phyloP scores from a whole-genome alignment of 1,284 basidiomycete species.

The Ustilago loliicola region DNA sequence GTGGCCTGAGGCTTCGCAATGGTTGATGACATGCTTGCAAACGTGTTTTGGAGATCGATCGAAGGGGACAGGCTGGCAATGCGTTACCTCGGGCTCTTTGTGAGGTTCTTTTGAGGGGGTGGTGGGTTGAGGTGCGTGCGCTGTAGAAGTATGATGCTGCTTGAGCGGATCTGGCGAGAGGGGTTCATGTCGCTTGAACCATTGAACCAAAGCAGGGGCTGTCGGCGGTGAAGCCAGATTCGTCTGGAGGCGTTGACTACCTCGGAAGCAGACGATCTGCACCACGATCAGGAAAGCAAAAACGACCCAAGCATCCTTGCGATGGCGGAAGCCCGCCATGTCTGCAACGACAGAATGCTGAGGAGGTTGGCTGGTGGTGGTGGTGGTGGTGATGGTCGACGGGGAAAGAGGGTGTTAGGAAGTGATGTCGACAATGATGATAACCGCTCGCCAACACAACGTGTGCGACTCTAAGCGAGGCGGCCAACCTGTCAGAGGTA shows the following conservation, averaged over 20 bases:
- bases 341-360: slow-evolving; percentile 13
- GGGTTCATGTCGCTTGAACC: slow-evolving; percentile 17
- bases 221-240: slow-evolving; percentile 17
- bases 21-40: slow-evolving; percentile 53
- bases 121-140: slow-evolving; percentile 12
- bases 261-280: slow-evolving; percentile 53
- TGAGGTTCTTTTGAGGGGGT: slow-evolving; percentile 10
- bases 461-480: neutral
- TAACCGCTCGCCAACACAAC: neutral
- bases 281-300: slow-evolving; percentile 53
- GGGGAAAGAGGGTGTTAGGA: neutral
- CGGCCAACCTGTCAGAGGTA: neutral
- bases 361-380: slow-evolving; percentile 1
- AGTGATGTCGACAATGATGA: neutral
- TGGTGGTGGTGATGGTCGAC: neutral
- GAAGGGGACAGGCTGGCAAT: slow-evolving; percentile 53
- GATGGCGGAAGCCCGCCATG: slow-evolving; percentile 44
- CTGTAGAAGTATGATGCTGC: slow-evolving; percentile 7
- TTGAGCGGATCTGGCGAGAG: slow-evolving; percentile 2
- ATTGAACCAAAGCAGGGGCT: neutral
- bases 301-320: slow-evolving; percentile 52
- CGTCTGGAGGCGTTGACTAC: slow-evolving; percentile 28
- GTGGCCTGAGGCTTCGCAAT: slow-evolving; percentile 57
- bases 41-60: slow-evolving; percentile 31
- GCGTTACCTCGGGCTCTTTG: slow-evolving; percentile 1